Conservation (phyloP, 768 basidiomycete genomes). For the Xerocomus potaroensis region DNA sequence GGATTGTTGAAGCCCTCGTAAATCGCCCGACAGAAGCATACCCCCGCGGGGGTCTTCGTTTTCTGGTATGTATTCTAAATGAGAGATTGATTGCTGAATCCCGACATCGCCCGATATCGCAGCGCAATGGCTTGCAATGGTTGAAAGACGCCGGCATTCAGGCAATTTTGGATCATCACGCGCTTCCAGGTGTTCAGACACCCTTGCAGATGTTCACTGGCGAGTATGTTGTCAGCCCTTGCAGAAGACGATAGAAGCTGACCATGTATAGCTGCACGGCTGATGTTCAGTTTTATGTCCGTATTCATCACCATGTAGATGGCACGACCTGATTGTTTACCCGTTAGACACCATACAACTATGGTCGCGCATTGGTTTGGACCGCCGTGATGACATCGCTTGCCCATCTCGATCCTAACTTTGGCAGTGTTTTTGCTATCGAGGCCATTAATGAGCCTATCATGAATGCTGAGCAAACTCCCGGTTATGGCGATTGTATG, state of each 20-base stretch:
- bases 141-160: slow-evolving; percentile 59
- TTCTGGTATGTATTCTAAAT: slow-evolving; percentile 46
- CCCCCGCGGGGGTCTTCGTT: slow-evolving; percentile 63
- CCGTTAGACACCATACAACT: slow-evolving; percentile 57
- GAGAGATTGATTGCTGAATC: background rate
- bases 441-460: slow-evolving; percentile 79
- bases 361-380: slow-evolving; percentile 77
- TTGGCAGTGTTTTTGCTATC: slow-evolving; percentile 61
- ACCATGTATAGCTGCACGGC: slow-evolving; percentile 50
- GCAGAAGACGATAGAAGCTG: background rate
- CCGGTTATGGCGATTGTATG: slow-evolving; percentile 67
- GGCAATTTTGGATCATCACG: slow-evolving; percentile 68
- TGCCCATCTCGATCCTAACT: slow-evolving; percentile 64
- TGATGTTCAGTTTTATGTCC: slow-evolving; percentile 70
- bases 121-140: slow-evolving; percentile 63
- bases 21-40: slow-evolving; percentile 56
- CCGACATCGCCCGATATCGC: background rate
- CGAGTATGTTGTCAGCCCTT: slow-evolving; percentile 35
- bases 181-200: slow-evolving; percentile 64
- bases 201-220: slow-evolving; percentile 66
- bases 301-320: slow-evolving; percentile 13
- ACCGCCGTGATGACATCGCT: slow-evolving; percentile 74
- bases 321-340: slow-evolving; percentile 1
- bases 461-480: slow-evolving; percentile 64
- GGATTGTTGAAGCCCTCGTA: slow-evolving; percentile 74